Percentiles rank a stretch among this genome's conserved stretches.
phyloP scores from a whole-genome alignment of 805 yeast genomes.

The Metschnikowia peoriensis region DNA sequence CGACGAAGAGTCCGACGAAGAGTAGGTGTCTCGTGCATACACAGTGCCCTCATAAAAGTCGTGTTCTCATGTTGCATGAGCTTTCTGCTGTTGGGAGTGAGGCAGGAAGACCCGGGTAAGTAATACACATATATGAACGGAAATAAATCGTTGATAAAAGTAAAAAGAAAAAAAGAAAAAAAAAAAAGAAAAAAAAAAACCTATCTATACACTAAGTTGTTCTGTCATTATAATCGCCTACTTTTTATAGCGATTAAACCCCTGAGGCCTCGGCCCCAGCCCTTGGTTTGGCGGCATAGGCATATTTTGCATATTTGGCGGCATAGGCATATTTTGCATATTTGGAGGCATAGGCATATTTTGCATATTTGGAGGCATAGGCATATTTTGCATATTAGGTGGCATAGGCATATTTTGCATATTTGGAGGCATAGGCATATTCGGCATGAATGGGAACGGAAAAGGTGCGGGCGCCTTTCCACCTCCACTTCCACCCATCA shows the following conservation, averaged over 20 bases:
- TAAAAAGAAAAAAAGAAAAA: background rate
- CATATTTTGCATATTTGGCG: slow-evolving; percentile 17
- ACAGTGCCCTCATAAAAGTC: background rate
- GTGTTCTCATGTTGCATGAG: background rate
- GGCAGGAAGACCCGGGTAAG: background rate
- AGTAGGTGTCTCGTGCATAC: slow-evolving; percentile 28
- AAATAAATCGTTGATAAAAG: background rate
- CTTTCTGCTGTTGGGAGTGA: background rate
- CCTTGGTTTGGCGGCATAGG: slow-evolving; percentile 12
- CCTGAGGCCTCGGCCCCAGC: slow-evolving; percentile 5
- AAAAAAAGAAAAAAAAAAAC: background rate
- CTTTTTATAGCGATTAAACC: slow-evolving; percentile 4
- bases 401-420: slow-evolving; percentile 25
- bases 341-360: slow-evolving; percentile 24
- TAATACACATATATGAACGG: slow-evolving; percentile 1
- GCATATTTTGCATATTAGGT: slow-evolving; percentile 25
- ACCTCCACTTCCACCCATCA: slow-evolving; percentile 39
- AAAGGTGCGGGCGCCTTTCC: slow-evolving; percentile 19
- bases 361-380: slow-evolving; percentile 16
- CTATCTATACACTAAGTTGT: background rate
- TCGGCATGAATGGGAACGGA: slow-evolving; percentile 24
- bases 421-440: slow-evolving; percentile 22
- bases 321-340: slow-evolving; percentile 19
- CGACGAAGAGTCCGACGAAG: slow-evolving; percentile 74
- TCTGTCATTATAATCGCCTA: background rate